A percentile compares a stretch with the other conserved stretches of the same genome.
phyloP scores from a whole-genome alignment of 345 rosid species.

The Excoecaria agallocha region DNA sequence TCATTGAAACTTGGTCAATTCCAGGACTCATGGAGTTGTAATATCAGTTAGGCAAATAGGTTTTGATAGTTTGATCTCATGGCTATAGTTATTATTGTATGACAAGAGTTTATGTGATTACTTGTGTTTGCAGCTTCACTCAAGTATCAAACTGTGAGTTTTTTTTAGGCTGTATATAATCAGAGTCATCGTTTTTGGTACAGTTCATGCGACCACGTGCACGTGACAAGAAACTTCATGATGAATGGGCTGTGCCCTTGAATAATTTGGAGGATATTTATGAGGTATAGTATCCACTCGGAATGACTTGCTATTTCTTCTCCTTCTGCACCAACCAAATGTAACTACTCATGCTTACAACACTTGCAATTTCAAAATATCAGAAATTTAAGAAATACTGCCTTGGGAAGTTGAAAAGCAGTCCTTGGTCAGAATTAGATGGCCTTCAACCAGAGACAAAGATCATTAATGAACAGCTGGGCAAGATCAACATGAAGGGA shows the following conservation, averaged over 20 bases:
- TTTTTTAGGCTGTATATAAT: neutral
- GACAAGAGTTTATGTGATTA: neutral
- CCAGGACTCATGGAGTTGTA: neutral
- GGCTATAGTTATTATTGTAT: neutral
- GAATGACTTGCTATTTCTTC: neutral
- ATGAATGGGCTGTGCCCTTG: constrained; percentile 83
- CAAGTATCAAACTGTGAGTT: neutral
- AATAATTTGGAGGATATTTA: constrained; percentile 65
- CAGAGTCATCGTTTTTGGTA: constrained; percentile 8
- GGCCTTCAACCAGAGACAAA: constrained; percentile 94
- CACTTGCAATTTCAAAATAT: constrained; percentile 19
- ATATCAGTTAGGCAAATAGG: neutral
- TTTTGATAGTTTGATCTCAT: neutral
- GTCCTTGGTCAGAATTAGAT: constrained; percentile 96
- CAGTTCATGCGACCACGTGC: constrained; percentile 82
- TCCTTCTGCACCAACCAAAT: constrained; percentile 7
- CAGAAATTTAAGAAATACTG: constrained; percentile 86
- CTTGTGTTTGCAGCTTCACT: neutral
- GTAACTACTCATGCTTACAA: constrained; percentile 13
- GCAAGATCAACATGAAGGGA: constrained; percentile 78
- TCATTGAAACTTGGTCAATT: neutral
- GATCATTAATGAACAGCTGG: constrained; percentile 80
- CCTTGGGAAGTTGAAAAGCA: constrained; percentile 74
- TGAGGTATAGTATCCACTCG: constrained; percentile 48
- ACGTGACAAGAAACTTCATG: constrained; percentile 84